phyloP scores from a whole-genome alignment of 2,329 filamentous ascomycete genomes.

The Xylaria sp. region DNA sequence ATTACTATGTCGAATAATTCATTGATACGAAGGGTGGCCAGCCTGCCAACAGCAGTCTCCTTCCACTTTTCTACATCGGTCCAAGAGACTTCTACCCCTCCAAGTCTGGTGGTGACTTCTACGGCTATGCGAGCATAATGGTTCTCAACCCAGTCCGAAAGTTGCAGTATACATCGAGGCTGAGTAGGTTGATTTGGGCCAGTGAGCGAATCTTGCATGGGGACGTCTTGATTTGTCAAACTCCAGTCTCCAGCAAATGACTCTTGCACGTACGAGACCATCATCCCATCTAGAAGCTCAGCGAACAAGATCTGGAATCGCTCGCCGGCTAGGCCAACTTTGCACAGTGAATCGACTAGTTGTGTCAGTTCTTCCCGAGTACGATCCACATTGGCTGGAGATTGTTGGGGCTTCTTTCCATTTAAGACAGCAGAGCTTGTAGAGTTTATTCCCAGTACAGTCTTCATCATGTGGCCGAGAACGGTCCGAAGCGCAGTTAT shows the following conservation, averaged over 20 bases:
- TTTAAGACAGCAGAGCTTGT: constrained; percentile 18
- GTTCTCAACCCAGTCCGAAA: constrained; percentile 76
- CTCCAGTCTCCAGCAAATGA: constrained; percentile 73
- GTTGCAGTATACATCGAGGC: constrained; percentile 66
- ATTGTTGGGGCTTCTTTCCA: constrained; percentile 37
- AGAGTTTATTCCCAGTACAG: constrained; percentile 57
- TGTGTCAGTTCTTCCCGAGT: constrained; percentile 64
- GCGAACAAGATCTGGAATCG: constrained; percentile 77
- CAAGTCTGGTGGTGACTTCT: constrained; percentile 66
- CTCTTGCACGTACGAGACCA: constrained; percentile 70
- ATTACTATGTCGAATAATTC: constrained; percentile 84
- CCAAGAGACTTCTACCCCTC: constrained; percentile 58
- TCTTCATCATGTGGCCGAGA: constrained; percentile 63
- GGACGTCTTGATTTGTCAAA: constrained; percentile 43
- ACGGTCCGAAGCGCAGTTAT: constrained; percentile 65
- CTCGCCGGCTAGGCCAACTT: constrained; percentile 76
- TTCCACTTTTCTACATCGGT: constrained; percentile 75
- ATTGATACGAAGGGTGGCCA: constrained; percentile 75
- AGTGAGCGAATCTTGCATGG: constrained; percentile 39
- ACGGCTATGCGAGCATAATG: constrained; percentile 73
- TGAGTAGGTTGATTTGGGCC: constrained; percentile 52
- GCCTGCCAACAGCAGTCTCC: constrained; percentile 73
- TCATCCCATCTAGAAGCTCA: constrained; percentile 74
- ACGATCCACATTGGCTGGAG: constrained; percentile 50
- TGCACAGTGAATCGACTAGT: constrained; percentile 68